Base-by-base conservation (phyloP, 371 early-diverging fungal species). In the Smittium culicis region DNA sequence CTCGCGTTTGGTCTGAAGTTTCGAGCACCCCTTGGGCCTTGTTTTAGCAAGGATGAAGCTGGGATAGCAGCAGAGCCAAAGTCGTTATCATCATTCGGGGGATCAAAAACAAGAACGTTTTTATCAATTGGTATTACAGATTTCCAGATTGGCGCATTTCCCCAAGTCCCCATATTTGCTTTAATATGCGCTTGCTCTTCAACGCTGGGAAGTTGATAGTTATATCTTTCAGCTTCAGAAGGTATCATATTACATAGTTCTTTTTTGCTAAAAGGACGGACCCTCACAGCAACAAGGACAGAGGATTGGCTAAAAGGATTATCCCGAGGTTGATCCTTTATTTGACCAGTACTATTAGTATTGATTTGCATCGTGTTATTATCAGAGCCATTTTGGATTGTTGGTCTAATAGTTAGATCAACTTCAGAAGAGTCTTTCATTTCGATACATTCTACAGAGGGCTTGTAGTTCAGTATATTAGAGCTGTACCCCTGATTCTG, bases 91-190 rank as follows among this genome's bases (percentile, higher is more conserved):
- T 82, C 81, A 35, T 79, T 79, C 24, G 85, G 82, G 0, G 86
- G 85, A 70, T 86, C 86, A 65, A 86, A 86, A 11, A 84, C 84
- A 0, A 86, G 68, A 0, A 85, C 80, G 31, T 79, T 75, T 24
- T 84, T 83, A 67, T 85, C 83, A 20, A 85, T 71, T 1, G 79
- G 76, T 70, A 81, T 78, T 3, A 85, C 85, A 20, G 84, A 79
- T 65, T 79, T 82, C 62, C 83, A 80, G 16, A 85, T 66, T 0
- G 60, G 67, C 8, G 34, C 17, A 32, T 62, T 62, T 30, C 67
- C 67, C 67, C 61, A 66, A 16, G 28, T 54, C 16, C 67, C 27
- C 35, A 66, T 60, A 8, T 56, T 34, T 31, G 64, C 25, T 33
- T 70, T 60, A 28, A 31, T 64, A n/a, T 59, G 2, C 11, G 1